Evolutionary conservation across 2,329 filamentous ascomycete species (phyloP), one percentile per base, ranked within the genome.

Genomic region (Thelonectria olida): DNA sequence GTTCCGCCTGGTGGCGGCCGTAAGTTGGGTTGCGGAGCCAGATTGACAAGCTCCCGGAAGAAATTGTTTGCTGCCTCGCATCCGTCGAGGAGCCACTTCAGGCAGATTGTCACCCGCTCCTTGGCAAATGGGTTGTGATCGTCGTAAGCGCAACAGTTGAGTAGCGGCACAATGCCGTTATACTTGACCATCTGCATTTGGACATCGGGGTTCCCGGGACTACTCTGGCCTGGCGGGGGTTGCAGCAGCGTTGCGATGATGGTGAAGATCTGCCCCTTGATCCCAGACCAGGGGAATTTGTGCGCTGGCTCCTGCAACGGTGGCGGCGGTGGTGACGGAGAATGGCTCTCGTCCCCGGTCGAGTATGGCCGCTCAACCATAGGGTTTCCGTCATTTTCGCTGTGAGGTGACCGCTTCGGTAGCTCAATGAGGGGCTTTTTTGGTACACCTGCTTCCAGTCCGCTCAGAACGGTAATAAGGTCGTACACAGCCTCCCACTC

Each of bases 111-210:
- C 3, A 93, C 92, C 66, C 94, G 92, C 76, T 98, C 95, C 71
- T 95, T 92, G 65, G 97, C 94, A 74, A 95, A 97, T 0, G 93
- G 93, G 73, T 97, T 97, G 78, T 97, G 89, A 68, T 95, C 93
- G 73, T 98, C 95, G 74, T 96, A 96, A 28, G 89, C 87, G 70
- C 93, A 97, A 77, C 93, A 97, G 72, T 93, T 93, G 15, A 97
- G 85, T 19, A 98, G 85, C 0, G 92, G 90, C 67, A 97, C 92
- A 42, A 98, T 91, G 41, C 95, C 95, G 66, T 93, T 92, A 70
- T 95, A 88, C 49, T 89, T 86, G 44, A 96, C 87, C 64, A 98
- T 92, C 75, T 97, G 95, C 69, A 91, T 88, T 77, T 98, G 95
- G 0, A 97, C 94, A 8, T 88, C 86, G 1, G 90, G 85, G 68